phyloP scores from a whole-genome alignment of 345 rosid species.

The Melaleuca quinquenervia region DNA sequence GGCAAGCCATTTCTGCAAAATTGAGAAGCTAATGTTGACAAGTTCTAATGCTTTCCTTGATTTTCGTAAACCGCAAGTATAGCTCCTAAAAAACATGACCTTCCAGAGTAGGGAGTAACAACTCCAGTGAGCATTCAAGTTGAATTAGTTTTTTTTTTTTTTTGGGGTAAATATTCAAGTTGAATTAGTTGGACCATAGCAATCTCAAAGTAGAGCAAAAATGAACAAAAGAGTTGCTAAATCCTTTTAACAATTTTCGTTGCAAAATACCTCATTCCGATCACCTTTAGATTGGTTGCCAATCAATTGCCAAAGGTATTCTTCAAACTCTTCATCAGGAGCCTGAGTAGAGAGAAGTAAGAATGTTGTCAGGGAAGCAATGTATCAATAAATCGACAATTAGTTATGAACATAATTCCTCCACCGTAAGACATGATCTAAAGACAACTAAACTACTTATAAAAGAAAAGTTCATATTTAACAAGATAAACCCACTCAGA shows the following conservation, averaged over 20 bases:
- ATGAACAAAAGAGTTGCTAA: neutral
- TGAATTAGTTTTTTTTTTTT: neutral
- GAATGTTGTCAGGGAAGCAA: neutral
- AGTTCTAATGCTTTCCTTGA: neutral
- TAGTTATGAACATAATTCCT: neutral
- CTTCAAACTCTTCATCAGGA: slow-evolving; percentile 99
- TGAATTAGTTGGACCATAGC: neutral
- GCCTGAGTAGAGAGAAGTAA: slow-evolving; percentile 38
- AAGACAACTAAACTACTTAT: neutral
- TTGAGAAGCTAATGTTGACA: neutral
- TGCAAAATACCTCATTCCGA: slow-evolving; percentile 68
- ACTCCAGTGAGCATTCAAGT: neutral
- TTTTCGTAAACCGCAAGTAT: neutral
- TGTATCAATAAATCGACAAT: neutral
- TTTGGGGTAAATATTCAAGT: too few species aligned
- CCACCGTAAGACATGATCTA: neutral
- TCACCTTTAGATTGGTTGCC: slow-evolving; percentile 78
- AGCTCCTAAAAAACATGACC: neutral
- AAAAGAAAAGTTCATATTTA: neutral
- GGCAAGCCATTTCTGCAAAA: neutral
- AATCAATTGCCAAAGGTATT: slow-evolving; percentile 68
- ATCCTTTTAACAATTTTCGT: neutral
- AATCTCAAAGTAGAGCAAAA: neutral
- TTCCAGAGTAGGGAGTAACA: neutral
- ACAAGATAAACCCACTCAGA: neutral